A percentile compares a stretch with the other conserved stretches of the same genome.
These are phyloP conservation scores for Aspergillus eucalypticola DNA, from an alignment of 2,329 filamentous ascomycete genomes.

Conservation along the genomic window DNA sequence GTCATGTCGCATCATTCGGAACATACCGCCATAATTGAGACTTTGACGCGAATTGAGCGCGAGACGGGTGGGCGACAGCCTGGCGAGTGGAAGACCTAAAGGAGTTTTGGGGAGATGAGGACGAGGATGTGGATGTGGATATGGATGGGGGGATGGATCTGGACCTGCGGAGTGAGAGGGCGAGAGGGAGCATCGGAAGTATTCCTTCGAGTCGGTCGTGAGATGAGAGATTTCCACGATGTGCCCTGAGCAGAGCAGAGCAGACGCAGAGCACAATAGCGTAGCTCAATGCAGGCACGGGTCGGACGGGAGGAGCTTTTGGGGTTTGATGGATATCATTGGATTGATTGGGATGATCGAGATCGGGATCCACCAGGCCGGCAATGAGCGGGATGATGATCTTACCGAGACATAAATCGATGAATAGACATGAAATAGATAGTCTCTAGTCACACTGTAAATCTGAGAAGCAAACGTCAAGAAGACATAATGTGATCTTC, in stretches of 20 bases:
- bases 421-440: too few relatives aligned
- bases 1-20: constrained; percentile 48
- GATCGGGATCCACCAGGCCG: background rate
- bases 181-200: background rate
- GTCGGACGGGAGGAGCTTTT: too few relatives aligned
- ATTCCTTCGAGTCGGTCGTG: background rate
- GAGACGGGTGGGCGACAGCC: constrained; percentile 55
- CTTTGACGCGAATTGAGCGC: constrained; percentile 52
- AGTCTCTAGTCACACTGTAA: too few relatives aligned
- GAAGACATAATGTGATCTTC: too few relatives aligned
- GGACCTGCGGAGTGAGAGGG: background rate
- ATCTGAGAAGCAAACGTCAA: too few relatives aligned
- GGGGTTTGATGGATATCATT: too few relatives aligned
- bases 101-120: constrained; percentile 53
- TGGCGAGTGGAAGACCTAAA: constrained; percentile 57
- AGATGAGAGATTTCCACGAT: background rate
- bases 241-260: too few relatives aligned
- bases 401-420: background rate
- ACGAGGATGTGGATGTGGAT: constrained; percentile 15
- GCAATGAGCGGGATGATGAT: background rate
- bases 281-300: too few relatives aligned
- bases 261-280: too few relatives aligned
- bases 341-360: background rate
- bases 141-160: constrained; percentile 6
- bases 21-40: constrained; percentile 50